Evolutionary conservation across 495 filamentous ascomycete genomes (phyloP).

Genomic region (Viridothelium virens): DNA sequence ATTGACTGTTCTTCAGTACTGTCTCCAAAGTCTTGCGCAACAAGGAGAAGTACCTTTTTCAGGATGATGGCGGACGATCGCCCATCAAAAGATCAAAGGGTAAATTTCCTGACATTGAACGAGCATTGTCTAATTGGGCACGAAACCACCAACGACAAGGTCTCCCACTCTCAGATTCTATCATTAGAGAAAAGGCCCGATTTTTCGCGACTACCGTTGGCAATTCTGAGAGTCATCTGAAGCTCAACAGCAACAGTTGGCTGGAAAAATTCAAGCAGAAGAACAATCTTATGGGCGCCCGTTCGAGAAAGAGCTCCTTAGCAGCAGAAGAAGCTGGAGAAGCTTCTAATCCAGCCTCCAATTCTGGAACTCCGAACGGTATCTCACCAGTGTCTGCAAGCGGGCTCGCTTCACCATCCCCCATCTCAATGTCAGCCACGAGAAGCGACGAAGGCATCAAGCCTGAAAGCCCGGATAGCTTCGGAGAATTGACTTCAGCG

Average conservation of each 20-base stretch:
- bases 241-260: slow-evolving; percentile 69
- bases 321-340: slow-evolving; percentile 35
- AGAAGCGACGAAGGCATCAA: slow-evolving; percentile 61
- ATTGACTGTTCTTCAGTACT: slow-evolving; percentile 53
- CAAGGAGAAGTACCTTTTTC: slow-evolving; percentile 91
- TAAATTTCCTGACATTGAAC: slow-evolving; percentile 89
- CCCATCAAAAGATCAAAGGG: slow-evolving; percentile 85
- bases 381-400: slow-evolving; percentile 68
- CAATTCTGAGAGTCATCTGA: slow-evolving; percentile 65
- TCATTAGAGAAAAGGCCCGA: slow-evolving; percentile 79
- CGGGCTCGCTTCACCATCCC: slow-evolving; percentile 54
- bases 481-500: slow-evolving; percentile 46
- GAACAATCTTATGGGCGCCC: slow-evolving; percentile 63
- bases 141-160: slow-evolving; percentile 74
- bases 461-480: slow-evolving; percentile 43
- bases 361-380: slow-evolving; percentile 58
- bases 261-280: slow-evolving; percentile 96
- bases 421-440: slow-evolving; percentile 58
- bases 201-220: slow-evolving; percentile 76
- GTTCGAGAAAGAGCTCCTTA: slow-evolving; percentile 60
- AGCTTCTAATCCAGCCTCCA: slow-evolving; percentile 32
- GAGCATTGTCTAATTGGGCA: slow-evolving; percentile 85
- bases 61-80: slow-evolving; percentile 78
- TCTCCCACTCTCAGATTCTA: slow-evolving; percentile 64
- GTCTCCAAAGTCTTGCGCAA: slow-evolving; percentile 96